Evolutionary conservation across 2,329 filamentous ascomycete genomes (phyloP).

Genomic region (Paraphaeosphaeria minitans): DNA sequence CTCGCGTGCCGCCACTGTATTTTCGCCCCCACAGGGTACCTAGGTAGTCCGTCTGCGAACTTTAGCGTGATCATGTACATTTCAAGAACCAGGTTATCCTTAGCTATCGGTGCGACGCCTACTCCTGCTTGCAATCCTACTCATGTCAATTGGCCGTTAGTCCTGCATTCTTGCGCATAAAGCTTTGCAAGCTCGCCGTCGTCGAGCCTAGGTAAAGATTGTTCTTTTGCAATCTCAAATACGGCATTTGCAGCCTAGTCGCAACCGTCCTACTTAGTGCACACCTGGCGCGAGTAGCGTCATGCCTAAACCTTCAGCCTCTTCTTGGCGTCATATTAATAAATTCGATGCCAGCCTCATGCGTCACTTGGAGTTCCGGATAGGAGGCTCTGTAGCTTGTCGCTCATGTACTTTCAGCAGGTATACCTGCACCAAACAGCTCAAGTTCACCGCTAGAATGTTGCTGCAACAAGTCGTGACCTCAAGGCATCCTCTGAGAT

Average conservation of each 20-base stretch:
- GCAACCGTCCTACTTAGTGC: background rate
- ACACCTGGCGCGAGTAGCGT: background rate
- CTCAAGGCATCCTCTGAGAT: background rate
- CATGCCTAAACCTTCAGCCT: background rate
- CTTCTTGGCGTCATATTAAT: background rate
- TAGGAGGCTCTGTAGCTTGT: background rate
- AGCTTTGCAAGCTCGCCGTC: background rate
- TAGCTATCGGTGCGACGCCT: background rate
- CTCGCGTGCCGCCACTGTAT: background rate
- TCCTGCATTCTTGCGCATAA: background rate
- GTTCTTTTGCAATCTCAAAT: background rate
- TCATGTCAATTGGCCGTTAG: background rate
- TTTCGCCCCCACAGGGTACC: background rate
- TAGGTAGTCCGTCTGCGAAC: background rate
- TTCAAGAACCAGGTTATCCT: background rate
- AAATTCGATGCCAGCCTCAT: background rate
- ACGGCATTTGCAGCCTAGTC: background rate
- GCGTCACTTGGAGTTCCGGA: background rate
- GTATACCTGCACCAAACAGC: background rate
- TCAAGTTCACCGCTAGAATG: background rate
- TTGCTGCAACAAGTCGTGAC: background rate
- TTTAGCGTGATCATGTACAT: background rate
- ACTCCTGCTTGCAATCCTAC: background rate
- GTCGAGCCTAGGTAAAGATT: background rate
- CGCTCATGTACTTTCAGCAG: background rate